phyloP scores from a whole-genome alignment of 306 rosid genomes.

The Mimosa bimucronata region DNA sequence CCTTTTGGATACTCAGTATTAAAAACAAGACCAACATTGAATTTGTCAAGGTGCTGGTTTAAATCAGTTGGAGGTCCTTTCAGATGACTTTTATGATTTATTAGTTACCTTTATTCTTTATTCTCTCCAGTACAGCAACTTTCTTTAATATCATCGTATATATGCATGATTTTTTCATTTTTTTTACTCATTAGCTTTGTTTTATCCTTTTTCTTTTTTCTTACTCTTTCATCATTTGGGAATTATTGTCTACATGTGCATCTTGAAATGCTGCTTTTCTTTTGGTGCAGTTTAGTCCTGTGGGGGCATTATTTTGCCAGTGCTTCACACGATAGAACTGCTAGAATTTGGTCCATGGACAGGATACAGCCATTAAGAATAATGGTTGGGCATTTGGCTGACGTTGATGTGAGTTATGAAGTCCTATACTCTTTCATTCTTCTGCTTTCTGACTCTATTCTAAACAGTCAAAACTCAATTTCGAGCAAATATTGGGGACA shows the following conservation, averaged over 20 bases:
- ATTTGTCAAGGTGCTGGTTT: neutral
- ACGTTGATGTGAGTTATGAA: slow-evolving; percentile 82
- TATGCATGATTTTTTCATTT: too few species aligned
- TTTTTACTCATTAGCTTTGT: too few species aligned
- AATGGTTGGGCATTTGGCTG: slow-evolving; percentile 97
- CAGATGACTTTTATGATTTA: neutral
- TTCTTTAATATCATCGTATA: too few species aligned
- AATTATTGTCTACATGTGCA: slow-evolving; percentile 15
- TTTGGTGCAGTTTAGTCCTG: slow-evolving; percentile 88
- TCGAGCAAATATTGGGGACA: neutral
- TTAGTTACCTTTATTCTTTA: neutral
- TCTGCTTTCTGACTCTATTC: neutral
- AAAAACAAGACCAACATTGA: neutral
- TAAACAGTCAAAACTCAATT: neutral
- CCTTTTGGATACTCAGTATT: neutral
- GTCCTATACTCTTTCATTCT: slow-evolving; percentile 23
- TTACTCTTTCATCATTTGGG: too few species aligned
- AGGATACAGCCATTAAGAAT: slow-evolving; percentile 90
- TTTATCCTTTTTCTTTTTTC: too few species aligned
- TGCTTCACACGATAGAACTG: slow-evolving; percentile 95
- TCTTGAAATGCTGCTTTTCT: slow-evolving; percentile 22
- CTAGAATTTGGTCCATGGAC: slow-evolving; percentile 96
- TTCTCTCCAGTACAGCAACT: slow-evolving; percentile 1
- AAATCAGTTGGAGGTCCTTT: neutral
- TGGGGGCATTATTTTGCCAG: slow-evolving; percentile 97